Base-by-base conservation (phyloP, 371 early-diverging fungal genomes). In the Rhizopus delemar region DNA sequence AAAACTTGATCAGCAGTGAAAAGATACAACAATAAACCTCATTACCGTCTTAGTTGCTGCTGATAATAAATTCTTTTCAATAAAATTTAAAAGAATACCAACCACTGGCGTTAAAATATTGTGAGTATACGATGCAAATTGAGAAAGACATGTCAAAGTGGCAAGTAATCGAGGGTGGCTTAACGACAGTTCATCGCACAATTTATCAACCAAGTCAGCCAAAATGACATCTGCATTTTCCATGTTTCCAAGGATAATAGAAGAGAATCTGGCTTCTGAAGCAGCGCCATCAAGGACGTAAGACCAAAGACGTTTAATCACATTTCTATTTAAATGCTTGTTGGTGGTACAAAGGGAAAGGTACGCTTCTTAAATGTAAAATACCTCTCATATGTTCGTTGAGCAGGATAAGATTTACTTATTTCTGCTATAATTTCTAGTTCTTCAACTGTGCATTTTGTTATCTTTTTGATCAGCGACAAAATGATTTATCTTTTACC, bases 371-470 rank as follows among this genome's bases (percentile, higher is more conserved):
- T 39, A 22, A 22, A 2, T 22, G 22, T 22, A 22, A 39, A 39
- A 39, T 39, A 80, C 76, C 49, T 59, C 38, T 69, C 69, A 12
- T 73, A 57, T 3, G 74, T 78, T 9, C 78, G 62, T 7, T 81
- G 65, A 8, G 74, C 68, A 1, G 86, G 83, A 35, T 76, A 72
- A 1, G 80, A 70, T 55, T 85, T 87, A 22, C 84, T 74, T 52
- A 86, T 81, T 49, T 80, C 74, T 13, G 91, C 74, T 57, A 92
- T 65, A 16, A 86, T 74, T 45, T 80, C 81, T 51, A 93, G 68
- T 32, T 86, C 60, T 60, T 88, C 87, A 28, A 22, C 22, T 22
- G 22, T 22, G 22, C 22, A 22, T 22, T 22, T 22, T 22, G 22
- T 22, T 22, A 22, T 22, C 2, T 22, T 22, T 22, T 22, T 22